Percentiles rank a stretch among this genome's conserved stretches.
These are phyloP conservation scores for Phytophthora megakarya DNA, from an alignment of 352 stramenopile genomes.

Conservation along the genomic window DNA sequence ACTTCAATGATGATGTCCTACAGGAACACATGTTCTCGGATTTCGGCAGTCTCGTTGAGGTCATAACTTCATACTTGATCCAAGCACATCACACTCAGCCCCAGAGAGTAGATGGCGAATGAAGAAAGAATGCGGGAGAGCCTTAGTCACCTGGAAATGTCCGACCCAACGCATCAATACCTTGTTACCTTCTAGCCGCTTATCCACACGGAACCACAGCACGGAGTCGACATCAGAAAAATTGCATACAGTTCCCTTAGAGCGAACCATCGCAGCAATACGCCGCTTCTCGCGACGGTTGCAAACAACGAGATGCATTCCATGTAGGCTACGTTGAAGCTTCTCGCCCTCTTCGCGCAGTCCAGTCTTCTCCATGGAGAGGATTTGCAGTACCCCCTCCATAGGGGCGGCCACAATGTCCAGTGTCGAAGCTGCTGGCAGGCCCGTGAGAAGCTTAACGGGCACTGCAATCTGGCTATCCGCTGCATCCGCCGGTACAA, in stretches of 20 bases:
- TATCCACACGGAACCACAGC: conserved; percentile 16
- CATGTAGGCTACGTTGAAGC: not conserved
- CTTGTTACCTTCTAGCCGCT: conserved; percentile 6
- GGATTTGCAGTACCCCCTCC: not conserved
- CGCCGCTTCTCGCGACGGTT: not conserved
- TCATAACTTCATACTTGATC: conserved; percentile 18
- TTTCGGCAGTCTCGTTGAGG: conserved; percentile 10
- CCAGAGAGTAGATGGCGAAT: conserved; percentile 18
- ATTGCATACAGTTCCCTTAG: conserved; percentile 14
- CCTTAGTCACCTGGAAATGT: conserved; percentile 11
- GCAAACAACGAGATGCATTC: not conserved
- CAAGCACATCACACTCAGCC: conserved; percentile 10
- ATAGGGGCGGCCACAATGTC: no score
- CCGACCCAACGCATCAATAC: conserved; percentile 11
- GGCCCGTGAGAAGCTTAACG: no score
- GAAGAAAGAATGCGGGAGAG: conserved; percentile 15
- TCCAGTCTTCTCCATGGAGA: not conserved
- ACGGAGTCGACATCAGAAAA: conserved; percentile 20
- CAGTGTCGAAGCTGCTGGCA: no score
- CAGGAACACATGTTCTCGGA: conserved; percentile 9
- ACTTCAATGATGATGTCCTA: conserved; percentile 2
- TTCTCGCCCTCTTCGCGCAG: not conserved
- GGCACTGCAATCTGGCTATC: no score
- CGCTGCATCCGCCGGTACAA: no score
- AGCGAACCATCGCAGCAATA: conserved; percentile 4